These are phyloP conservation scores for Sporothrix inflata DNA, from an alignment of 2,329 filamentous ascomycete species.

Conservation along the genomic window DNA sequence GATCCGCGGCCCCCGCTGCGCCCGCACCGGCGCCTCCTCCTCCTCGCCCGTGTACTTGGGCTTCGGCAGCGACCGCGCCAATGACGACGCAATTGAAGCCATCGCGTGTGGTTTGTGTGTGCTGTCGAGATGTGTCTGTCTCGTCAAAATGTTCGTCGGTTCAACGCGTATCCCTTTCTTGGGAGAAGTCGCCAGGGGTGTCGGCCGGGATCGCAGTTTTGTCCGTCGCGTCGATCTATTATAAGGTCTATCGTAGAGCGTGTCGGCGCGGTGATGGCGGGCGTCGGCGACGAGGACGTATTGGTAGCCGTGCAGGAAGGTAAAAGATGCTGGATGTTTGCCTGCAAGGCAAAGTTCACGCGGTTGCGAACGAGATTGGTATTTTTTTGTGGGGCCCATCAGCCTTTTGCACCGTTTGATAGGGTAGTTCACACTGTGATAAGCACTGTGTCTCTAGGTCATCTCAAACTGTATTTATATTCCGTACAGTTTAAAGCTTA, in stretches of 20 bases:
- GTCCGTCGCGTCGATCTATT: not conserved
- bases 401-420: not conserved
- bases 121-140: not conserved
- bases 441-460: not conserved
- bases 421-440: not conserved
- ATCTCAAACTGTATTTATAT: not conserved
- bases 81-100: slow-evolving; percentile 69
- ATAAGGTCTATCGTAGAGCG: not conserved
- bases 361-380: slow-evolving; percentile 23
- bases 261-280: not conserved
- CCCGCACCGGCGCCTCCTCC: slow-evolving; percentile 74
- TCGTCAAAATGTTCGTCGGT: not conserved
- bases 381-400: slow-evolving; percentile 23
- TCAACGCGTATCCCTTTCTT: not conserved
- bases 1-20: slow-evolving; percentile 80
- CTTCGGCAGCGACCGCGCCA: slow-evolving; percentile 81
- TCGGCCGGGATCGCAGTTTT: no score
- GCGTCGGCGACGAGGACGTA: not conserved
- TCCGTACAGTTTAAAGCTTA: no score
- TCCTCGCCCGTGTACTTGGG: slow-evolving; percentile 90
- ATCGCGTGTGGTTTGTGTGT: slow-evolving; percentile 45
- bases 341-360: slow-evolving; percentile 26
- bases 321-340: not conserved
- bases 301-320: not conserved
- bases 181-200: not conserved